These are phyloP conservation scores for Helichrysum umbraculigerum DNA, from an alignment of 129 eudicot genomes.

Conservation along the genomic window DNA sequence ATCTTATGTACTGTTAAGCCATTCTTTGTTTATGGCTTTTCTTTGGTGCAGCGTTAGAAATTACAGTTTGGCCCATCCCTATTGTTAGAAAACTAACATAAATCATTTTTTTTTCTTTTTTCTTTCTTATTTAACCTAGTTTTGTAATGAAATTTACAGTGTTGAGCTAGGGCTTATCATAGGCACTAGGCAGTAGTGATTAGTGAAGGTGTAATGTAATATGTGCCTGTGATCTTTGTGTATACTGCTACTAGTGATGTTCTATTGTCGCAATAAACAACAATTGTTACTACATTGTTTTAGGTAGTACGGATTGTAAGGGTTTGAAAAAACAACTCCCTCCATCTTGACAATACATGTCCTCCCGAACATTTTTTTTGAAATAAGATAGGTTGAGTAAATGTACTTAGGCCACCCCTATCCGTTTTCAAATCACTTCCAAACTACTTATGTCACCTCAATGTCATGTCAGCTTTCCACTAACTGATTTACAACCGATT, in stretches of 20 bases:
- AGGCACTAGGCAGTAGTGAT: conserved; percentile 27
- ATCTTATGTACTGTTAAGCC: conserved; percentile 38
- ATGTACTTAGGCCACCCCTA: no score
- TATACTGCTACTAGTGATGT: conserved; percentile 25
- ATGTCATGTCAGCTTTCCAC: no score
- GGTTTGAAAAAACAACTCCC: neutral
- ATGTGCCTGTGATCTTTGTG: conserved; percentile 31
- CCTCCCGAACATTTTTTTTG: no score
- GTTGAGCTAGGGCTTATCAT: conserved; percentile 36
- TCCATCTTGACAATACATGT: no score
- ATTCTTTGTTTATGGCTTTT: conserved; percentile 32
- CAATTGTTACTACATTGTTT: conserved; percentile 4
- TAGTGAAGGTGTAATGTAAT: conserved; percentile 39
- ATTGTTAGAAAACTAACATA: conserved; percentile 43
- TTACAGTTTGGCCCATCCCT: conserved; percentile 26
- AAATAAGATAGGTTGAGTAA: no score
- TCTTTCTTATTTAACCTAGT: conserved; percentile 33
- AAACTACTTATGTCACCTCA: no score
- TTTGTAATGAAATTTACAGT: conserved; percentile 21
- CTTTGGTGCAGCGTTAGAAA: conserved; percentile 41
- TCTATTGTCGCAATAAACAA: conserved; percentile 27
- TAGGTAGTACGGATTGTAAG: neutral
- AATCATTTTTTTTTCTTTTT: conserved; percentile 22
- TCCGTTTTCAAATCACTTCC: no score
- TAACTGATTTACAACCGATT: no score